Evolutionary conservation across 768 basidiomycete genomes (phyloP).

Genomic region (Boletus reticuloceps): DNA sequence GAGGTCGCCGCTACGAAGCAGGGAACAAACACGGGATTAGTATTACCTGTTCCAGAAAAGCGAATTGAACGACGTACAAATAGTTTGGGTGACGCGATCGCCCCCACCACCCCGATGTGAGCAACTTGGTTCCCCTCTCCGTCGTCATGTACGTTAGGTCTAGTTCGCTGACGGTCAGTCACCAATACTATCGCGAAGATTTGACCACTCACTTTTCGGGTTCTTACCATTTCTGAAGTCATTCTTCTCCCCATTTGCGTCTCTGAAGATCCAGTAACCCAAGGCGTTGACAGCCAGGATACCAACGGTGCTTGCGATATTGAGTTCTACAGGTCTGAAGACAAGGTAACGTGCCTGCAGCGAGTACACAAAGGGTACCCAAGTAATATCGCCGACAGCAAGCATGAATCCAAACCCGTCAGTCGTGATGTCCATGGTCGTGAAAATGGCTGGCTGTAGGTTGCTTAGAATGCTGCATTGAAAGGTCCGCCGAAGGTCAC

Average conservation of each 20-base stretch:
- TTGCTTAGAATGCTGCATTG: neutral
- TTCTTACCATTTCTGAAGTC: conserved; percentile 92
- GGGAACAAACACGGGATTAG: neutral
- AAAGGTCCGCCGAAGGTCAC: neutral
- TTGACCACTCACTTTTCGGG: conserved; percentile 70
- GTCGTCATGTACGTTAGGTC: conserved; percentile 81
- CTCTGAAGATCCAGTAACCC: conserved; percentile 92
- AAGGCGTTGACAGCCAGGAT: conserved; percentile 63
- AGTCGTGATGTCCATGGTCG: conserved; percentile 96
- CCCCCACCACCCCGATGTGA: conserved; percentile 99
- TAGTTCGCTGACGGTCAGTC: conserved; percentile 29
- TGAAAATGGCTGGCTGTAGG: conserved; percentile 79
- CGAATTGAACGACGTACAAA: conserved; percentile 44
- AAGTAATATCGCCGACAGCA: conserved; percentile 83
- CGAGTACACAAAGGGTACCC: conserved; percentile 94
- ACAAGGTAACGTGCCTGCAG: conserved; percentile 94
- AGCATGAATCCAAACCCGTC: conserved; percentile 99
- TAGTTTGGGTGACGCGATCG: conserved; percentile 91
- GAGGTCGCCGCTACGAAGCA: conserved; percentile 63
- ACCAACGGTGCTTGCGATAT: conserved; percentile 46
- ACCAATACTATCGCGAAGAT: neutral
- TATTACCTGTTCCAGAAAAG: too few species aligned
- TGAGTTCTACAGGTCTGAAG: conserved; percentile 82
- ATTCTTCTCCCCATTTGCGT: conserved; percentile 90
- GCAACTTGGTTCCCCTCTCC: conserved; percentile 80